Percentiles rank a stretch among this genome's conserved stretches.
phyloP scores from a whole-genome alignment of 352 stramenopile species.

The Globisporangium cystogenes region DNA sequence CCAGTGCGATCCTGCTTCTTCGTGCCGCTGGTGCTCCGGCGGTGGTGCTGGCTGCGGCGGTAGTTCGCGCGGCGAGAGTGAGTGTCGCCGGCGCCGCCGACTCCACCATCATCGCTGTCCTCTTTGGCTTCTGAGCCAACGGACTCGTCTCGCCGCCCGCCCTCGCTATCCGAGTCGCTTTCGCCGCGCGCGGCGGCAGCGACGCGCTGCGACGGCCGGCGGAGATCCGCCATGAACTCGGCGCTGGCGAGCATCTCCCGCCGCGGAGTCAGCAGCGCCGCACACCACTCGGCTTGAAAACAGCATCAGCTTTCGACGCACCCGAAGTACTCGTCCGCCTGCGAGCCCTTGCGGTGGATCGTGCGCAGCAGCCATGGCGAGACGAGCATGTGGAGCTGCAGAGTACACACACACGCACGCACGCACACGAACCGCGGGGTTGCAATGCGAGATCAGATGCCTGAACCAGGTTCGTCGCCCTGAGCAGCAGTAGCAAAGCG shows the following conservation, averaged over 20 bases:
- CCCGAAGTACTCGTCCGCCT: slow-evolving; percentile 67
- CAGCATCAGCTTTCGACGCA: slow-evolving; percentile 3
- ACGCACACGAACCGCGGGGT: not conserved
- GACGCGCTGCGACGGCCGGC: slow-evolving; percentile 11
- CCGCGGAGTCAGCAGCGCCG: not conserved
- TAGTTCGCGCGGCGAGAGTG: slow-evolving; percentile 8
- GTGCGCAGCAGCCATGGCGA: slow-evolving; percentile 59
- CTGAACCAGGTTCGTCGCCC: not conserved
- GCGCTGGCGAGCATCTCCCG: slow-evolving; percentile 18
- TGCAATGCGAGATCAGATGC: not conserved
- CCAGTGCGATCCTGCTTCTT: not conserved
- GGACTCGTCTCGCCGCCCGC: slow-evolving; percentile 16
- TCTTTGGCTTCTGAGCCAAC: slow-evolving; percentile 5
- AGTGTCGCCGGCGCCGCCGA: slow-evolving; percentile 13
- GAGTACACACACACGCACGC: too few species aligned
- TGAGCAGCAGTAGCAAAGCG: slow-evolving; percentile 4
- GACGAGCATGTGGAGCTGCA: slow-evolving; percentile 52
- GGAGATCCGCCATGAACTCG: slow-evolving; percentile 55
- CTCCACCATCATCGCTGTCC: slow-evolving; percentile 1
- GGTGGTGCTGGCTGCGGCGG: not conserved
- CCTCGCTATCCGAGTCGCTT: slow-evolving; percentile 16
- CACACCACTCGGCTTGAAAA: not conserved
- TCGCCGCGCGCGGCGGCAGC: slow-evolving; percentile 8
- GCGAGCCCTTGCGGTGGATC: slow-evolving; percentile 58
- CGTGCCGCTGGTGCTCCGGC: slow-evolving; percentile 2